Conservation (phyloP, 768 basidiomycete species). For the Pisolithus marmoratus region DNA sequence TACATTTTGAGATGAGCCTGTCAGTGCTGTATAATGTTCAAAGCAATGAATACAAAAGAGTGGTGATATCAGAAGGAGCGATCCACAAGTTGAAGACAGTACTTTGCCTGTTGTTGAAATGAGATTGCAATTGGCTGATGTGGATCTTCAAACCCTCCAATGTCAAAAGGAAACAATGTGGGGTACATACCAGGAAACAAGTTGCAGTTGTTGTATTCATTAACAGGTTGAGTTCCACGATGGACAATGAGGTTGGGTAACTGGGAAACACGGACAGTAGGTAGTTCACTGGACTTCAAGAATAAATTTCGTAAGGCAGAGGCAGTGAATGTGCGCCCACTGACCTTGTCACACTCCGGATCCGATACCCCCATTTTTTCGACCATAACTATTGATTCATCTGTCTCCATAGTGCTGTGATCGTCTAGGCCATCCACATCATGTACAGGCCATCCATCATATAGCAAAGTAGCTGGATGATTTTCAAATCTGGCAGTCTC, state of each 20-base stretch:
- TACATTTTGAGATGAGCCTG: neutral
- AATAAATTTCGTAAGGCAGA: conserved; percentile 21
- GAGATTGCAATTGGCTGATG: neutral
- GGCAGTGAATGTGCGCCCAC: conserved; percentile 18
- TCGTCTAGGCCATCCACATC: no score
- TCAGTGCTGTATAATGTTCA: neutral
- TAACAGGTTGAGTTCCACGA: conserved; percentile 13
- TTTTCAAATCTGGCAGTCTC: conserved; percentile 17
- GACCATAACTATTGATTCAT: neutral
- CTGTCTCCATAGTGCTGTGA: no score
- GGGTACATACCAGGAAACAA: conserved; percentile 27
- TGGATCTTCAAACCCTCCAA: conserved; percentile 27
- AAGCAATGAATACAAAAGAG: neutral
- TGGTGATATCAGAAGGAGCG: neutral
- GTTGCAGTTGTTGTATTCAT: conserved; percentile 27
- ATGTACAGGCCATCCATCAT: conserved; percentile 16
- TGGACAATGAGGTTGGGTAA: conserved; percentile 13
- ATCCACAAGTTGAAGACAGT: neutral
- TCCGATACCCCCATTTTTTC: conserved; percentile 25
- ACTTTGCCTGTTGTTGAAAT: neutral
- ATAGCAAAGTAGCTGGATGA: conserved; percentile 17
- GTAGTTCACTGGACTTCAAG: no score
- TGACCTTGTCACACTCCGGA: conserved; percentile 17
- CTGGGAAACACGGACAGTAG: no score
- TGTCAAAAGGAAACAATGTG: conserved; percentile 25